Evolutionary conservation across 176 grass and related monocot species (phyloP).

Genomic region (Typha latifolia): DNA sequence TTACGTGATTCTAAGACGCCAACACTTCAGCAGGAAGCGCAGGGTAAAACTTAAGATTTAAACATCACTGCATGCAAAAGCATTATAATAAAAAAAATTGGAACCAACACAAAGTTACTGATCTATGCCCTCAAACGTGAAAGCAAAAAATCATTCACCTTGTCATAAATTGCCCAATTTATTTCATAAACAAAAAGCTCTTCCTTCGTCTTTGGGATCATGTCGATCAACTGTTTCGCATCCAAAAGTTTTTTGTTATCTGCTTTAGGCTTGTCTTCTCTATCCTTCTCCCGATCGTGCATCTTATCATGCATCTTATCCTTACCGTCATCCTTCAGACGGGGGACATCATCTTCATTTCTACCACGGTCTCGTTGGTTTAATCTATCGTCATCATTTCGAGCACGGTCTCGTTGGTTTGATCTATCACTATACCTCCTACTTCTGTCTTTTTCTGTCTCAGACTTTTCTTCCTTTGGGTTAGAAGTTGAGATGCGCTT

Average conservation of each 20-base stretch:
- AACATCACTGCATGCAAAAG: no score
- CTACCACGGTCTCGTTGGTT: conserved; percentile 47
- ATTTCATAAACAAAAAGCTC: conserved; percentile 92
- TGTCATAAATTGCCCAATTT: conserved; percentile 91
- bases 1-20: no score
- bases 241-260: conserved; percentile 84
- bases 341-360: conserved; percentile 39
- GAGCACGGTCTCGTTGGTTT: conserved; percentile 45
- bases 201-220: conserved; percentile 97
- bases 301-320: conserved; percentile 30
- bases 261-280: conserved; percentile 56
- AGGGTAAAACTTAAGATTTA: no score
- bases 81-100: not conserved
- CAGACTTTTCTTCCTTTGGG: conserved; percentile 60
- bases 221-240: conserved; percentile 96
- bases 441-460: conserved; percentile 46
- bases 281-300: conserved; percentile 40
- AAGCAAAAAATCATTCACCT: conserved; percentile 45
- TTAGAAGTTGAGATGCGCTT: conserved; percentile 66
- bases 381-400: conserved; percentile 51
- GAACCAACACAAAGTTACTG: not conserved
- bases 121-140: not conserved
- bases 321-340: conserved; percentile 33
- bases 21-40: no score
- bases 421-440: conserved; percentile 59